Evolutionary conservation across 345 rosid species (phyloP).

Genomic region (Gossypium rotundifolium): DNA sequence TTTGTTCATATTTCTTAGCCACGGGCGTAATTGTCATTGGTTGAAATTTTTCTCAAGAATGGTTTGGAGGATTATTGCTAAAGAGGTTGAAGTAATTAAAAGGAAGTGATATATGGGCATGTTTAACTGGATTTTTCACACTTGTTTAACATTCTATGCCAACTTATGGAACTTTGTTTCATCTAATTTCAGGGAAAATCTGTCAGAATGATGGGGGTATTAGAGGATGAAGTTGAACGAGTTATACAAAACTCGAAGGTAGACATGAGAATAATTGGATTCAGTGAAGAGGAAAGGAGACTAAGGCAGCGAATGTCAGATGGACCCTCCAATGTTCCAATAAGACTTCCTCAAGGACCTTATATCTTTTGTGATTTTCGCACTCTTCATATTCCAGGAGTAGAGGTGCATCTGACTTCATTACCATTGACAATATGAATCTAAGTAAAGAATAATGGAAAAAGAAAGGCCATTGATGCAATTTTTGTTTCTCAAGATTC

Average conservation of each 20-base stretch:
- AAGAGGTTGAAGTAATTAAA: neutral
- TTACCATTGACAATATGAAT: neutral
- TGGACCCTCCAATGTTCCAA: slow-evolving; percentile 18
- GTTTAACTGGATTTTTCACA: neutral
- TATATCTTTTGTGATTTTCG: slow-evolving; percentile 75
- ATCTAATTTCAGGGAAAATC: slow-evolving; percentile 48
- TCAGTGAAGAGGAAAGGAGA: slow-evolving; percentile 86
- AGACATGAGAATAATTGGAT: slow-evolving; percentile 76
- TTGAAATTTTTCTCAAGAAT: neutral
- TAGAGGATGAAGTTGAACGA: slow-evolving; percentile 58
- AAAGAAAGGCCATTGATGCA: neutral
- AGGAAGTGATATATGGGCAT: neutral
- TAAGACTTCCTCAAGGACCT: slow-evolving; percentile 71
- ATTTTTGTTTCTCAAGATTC: neutral
- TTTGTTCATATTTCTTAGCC: neutral
- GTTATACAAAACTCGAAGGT: slow-evolving; percentile 42
- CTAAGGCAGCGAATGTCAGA: slow-evolving; percentile 39
- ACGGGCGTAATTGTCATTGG: neutral
- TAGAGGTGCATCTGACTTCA: slow-evolving; percentile 40
- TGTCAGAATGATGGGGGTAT: slow-evolving; percentile 91
- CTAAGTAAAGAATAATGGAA: neutral
- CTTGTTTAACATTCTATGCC: neutral
- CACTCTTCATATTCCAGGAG: slow-evolving; percentile 71
- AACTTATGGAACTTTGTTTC: slow-evolving; percentile 6
- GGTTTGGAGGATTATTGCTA: neutral